Base-by-base conservation (phyloP, 1,284 basidiomycete species). In the Fomitopsis schrenkii region DNA sequence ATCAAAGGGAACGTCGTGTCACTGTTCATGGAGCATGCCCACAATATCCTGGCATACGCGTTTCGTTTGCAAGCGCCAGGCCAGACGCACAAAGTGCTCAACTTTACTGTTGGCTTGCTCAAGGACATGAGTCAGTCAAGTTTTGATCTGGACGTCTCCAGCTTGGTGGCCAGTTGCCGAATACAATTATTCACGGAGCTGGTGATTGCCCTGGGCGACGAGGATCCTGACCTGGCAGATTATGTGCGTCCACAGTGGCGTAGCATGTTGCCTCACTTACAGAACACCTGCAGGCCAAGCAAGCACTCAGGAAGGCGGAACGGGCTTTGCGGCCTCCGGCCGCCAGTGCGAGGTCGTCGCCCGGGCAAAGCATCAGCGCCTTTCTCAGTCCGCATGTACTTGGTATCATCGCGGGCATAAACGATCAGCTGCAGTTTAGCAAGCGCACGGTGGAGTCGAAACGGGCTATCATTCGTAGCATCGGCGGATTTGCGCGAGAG, bases 391-490 rank as follows among this genome's bases (percentile, higher is more conserved):
- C 77, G 9, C 83, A 93, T 67, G 88, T 95, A 77, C 82, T 96
- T 8, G 94, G 92, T 5, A 80, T 96, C 58, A 87, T 97, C 22
- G 86, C 91, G 0, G 80, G 87, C 62, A 81, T 96, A 68, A 95
- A 90, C 63, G 92, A 95, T 44, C 86, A 89, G 74, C 75, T 97
- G 50, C 92, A 94, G 70, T 83, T 87, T 14, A 90, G 90, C 1
- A 93, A 90, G 71, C 88, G 89, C 64, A 78, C 87, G 0, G 76
- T 84, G 0, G 76, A 78, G 12, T 78, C 80, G 40, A 96, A 96
- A 71, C 81, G 83, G 59, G 87, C 86, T 68, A 89, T 95, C 58
- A 77, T 97, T 41, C 83, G 91, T 45, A 91, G 94, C 64, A 77
- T 98, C 28, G 94, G 92, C 5, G 83, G 80, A 1, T 80, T 99